Percentiles rank a stretch among this genome's conserved stretches.
Conservation (phyloP, 345 rosid genomes). For the Erodium maritimum region DNA sequence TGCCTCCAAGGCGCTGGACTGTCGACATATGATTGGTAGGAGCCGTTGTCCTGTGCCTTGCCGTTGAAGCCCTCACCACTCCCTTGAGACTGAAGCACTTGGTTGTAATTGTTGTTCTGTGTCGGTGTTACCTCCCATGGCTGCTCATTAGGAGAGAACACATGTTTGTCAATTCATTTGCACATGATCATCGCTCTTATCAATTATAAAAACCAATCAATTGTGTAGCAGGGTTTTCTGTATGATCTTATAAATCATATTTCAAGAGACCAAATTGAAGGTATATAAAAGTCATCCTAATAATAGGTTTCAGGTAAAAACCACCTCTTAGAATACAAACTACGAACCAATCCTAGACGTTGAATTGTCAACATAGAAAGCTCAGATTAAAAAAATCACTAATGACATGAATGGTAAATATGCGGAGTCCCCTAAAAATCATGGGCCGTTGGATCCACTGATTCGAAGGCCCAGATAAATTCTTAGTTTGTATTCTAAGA, state of each 20-base stretch:
- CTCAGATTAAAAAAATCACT: too few relatives aligned
- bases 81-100: slow-evolving; percentile 21
- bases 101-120: slow-evolving; percentile 34
- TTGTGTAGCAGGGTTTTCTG: background rate
- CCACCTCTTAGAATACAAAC: too few relatives aligned
- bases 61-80: slow-evolving; percentile 26
- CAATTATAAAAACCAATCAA: background rate
- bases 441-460: too few relatives aligned
- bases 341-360: too few relatives aligned
- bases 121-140: slow-evolving; percentile 57
- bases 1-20: slow-evolving; percentile 59
- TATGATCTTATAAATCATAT: background rate
- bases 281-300: background rate
- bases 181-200: background rate
- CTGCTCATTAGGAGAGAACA: slow-evolving; percentile 22
- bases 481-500: too few relatives aligned
- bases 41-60: slow-evolving; percentile 32
- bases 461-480: too few relatives aligned
- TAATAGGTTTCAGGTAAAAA: too few relatives aligned
- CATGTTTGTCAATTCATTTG: background rate
- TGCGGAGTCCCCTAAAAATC: too few relatives aligned
- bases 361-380: too few relatives aligned
- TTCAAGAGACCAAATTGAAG: background rate
- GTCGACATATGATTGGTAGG: slow-evolving; percentile 25
- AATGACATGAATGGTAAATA: too few relatives aligned